Percentiles rank a stretch among this genome's conserved stretches.
phyloP scores from a whole-genome alignment of 208 protist species.

The Leishmania tropica region DNA sequence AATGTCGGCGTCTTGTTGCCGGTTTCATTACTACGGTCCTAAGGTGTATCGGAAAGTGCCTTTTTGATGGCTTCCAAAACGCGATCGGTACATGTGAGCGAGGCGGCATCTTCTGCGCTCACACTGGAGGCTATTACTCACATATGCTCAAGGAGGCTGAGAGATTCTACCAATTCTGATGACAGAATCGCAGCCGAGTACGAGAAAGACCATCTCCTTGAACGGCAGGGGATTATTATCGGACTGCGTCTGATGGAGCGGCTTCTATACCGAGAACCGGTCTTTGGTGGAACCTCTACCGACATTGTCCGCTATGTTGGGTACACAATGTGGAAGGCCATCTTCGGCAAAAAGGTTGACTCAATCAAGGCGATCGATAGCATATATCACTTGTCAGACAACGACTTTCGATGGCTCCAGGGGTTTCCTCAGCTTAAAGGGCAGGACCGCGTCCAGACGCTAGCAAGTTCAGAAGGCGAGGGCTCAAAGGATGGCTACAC shows the following conservation, averaged over 20 bases:
- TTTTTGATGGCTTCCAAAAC: conserved; percentile 18
- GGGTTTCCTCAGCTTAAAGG: conserved; percentile 51
- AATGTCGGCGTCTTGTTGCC: neutral
- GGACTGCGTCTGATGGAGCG: conserved; percentile 73
- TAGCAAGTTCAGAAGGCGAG: conserved; percentile 27
- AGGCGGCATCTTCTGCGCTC: conserved; percentile 53
- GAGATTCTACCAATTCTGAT: conserved; percentile 14
- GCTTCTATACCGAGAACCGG: conserved; percentile 71
- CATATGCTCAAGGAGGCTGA: conserved; percentile 21
- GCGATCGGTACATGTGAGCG: conserved; percentile 37
- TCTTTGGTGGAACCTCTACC: conserved; percentile 55
- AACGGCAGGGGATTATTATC: conserved; percentile 62
- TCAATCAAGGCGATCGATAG: conserved; percentile 70
- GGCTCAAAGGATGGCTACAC: conserved; percentile 12
- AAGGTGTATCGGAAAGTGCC: neutral
- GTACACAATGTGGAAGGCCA: conserved; percentile 63
- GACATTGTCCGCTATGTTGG: conserved; percentile 75
- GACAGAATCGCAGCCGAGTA: conserved; percentile 27
- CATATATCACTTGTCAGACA: conserved; percentile 63
- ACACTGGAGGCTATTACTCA: conserved; percentile 57
- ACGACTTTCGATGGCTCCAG: conserved; percentile 66
- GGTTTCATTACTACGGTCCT: neutral
- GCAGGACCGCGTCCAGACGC: conserved; percentile 38
- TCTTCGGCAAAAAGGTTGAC: conserved; percentile 80
- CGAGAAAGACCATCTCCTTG: conserved; percentile 38